Evolutionary conservation across 202 grass and related monocot genomes (phyloP).

Genomic region (Carex arenaria): DNA sequence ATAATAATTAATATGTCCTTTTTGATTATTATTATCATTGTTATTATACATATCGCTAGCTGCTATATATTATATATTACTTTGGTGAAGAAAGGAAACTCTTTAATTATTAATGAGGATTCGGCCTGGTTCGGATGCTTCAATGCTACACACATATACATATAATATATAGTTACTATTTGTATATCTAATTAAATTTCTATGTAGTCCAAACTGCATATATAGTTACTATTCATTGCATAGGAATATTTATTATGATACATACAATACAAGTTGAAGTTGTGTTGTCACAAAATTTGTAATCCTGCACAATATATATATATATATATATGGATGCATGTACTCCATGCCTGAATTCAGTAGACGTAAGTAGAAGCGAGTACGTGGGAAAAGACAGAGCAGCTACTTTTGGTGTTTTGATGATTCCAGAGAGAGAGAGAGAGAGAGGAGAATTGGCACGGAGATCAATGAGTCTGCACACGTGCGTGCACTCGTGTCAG

Average conservation of each 20-base stretch:
- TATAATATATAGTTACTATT: not conserved
- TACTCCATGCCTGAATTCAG: not conserved
- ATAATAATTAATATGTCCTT: not conserved
- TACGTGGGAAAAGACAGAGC: slow-evolving; percentile 6
- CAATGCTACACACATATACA: not conserved
- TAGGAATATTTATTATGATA: slow-evolving; percentile 1
- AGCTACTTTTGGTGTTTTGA: slow-evolving; percentile 14
- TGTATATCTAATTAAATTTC: not conserved
- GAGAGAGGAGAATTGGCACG: slow-evolving; percentile 28
- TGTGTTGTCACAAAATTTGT: not conserved
- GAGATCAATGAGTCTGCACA: slow-evolving; percentile 45
- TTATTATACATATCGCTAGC: not conserved
- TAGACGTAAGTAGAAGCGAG: slow-evolving; percentile 1
- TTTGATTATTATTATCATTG: not conserved
- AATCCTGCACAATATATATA: not conserved
- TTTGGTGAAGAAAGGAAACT: not conserved
- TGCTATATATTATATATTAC: not conserved
- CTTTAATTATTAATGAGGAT: no score
- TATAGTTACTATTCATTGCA: not conserved
- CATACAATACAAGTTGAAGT: not conserved
- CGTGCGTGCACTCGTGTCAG: slow-evolving; percentile 75
- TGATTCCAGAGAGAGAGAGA: slow-evolving; percentile 5
- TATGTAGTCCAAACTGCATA: not conserved
- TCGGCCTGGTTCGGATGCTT: not conserved
- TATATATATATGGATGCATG: not conserved